Base-by-base conservation (phyloP, 2,329 filamentous ascomycete species). In the Beauveria pseudobassiana region DNA sequence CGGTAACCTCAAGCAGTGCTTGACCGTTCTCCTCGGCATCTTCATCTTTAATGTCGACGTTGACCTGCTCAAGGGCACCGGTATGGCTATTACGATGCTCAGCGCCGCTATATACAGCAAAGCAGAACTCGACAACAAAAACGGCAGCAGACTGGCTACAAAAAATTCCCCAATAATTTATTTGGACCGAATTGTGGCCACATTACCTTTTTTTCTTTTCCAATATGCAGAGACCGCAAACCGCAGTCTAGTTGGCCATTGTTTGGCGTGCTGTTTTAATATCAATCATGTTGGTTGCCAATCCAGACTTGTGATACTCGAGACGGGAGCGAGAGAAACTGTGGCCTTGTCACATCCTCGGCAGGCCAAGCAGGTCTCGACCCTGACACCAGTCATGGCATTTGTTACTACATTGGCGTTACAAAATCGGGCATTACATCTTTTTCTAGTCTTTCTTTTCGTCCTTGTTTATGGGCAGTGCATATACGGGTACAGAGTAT, bases 91-190 rank as follows among this genome's bases (percentile, higher is more conserved):
- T 26, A 83, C 83, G 7, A 76, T 86, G 70, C 65, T 75, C 10
- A 83, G 83, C 42, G 83, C 82, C 9, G 82, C 77, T 14, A 81
- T 80, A 70, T 86, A 85, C 74, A 83, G 80, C 72, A 80, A 80
- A 67, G 80, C 83, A 18, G 82, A 84, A 71, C 72, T 84, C 43
- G 77, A 81, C 66, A 76, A 77, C 67, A 82, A 78, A 71, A 65
- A 63, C 70, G 70, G 63, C 67, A 68, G 46, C 67, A 72, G 63
- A 56, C 68, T 4, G 62, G 68, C 26, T 76, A 76, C 67, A 73
- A 74, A 66, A 73, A 22, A 68, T 76, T 18, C 54, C 66, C 46
- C 65, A 67, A 52, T 70, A 42, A 60, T 26, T 30, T 8, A 18
- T n/a, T 12, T 24, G 20, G 24, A 7, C 38, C 18, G 24, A 52